Conservation (phyloP, 2,329 filamentous ascomycete genomes). For the Diaporthe citri region DNA sequence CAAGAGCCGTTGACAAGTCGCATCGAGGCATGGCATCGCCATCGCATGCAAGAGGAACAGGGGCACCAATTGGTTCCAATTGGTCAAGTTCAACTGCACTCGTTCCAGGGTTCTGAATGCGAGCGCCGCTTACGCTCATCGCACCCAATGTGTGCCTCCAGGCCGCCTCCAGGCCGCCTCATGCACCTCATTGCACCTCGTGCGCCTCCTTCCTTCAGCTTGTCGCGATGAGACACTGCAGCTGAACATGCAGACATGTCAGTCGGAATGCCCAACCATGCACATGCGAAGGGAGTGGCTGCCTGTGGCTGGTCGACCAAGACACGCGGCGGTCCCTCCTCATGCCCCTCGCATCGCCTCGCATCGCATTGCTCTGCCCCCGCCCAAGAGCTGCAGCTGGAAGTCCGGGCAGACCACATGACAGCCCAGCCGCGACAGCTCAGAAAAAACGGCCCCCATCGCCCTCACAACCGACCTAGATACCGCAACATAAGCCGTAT, state of each 20-base stretch:
- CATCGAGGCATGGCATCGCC: conserved; percentile 4
- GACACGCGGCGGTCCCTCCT: conserved; percentile 18
- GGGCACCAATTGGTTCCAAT: conserved; percentile 8
- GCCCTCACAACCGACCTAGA: conserved; percentile 1
- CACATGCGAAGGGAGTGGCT: conserved; percentile 1
- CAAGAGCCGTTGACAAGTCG: conserved; percentile 17
- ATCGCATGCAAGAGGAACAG: conserved; percentile 5
- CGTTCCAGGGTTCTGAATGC: neutral
- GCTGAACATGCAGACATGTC: conserved; percentile 16
- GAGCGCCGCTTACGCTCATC: conserved; percentile 25
- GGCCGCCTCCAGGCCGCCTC: conserved; percentile 7
- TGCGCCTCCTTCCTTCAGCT: conserved; percentile 19
- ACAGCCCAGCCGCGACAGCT: neutral
- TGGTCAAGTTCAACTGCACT: neutral
- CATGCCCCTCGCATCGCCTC: neutral
- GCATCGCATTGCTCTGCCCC: neutral
- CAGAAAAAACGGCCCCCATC: neutral
- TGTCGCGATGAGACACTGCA: conserved; percentile 4
- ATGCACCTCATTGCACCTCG: conserved; percentile 8
- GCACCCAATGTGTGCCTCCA: neutral
- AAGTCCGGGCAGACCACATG: conserved; percentile 16
- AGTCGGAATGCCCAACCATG: conserved; percentile 7
- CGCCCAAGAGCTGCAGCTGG: conserved; percentile 9
- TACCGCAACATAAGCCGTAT: conserved; percentile 21
- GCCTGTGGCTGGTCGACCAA: conserved; percentile 31